A percentile compares a stretch with the other conserved stretches of the same genome.
Conservation (phyloP, 2,329 filamentous ascomycete species). For the Cordyceps fumosorosea region DNA sequence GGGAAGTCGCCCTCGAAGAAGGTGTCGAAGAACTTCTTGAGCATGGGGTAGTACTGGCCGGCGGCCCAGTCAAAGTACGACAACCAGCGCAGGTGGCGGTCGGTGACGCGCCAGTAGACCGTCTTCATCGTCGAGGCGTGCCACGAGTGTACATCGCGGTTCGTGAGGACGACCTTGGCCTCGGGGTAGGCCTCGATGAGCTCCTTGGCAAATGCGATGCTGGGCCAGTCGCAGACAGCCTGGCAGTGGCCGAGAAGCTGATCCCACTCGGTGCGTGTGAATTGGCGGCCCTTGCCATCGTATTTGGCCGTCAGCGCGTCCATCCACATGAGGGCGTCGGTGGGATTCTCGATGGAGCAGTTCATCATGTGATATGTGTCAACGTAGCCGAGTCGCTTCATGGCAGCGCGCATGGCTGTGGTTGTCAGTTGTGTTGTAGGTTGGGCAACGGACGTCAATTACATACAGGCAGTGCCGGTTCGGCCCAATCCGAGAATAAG, state of each 20-base stretch:
- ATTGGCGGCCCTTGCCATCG: slow-evolving; percentile 31
- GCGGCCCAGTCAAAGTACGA: slow-evolving; percentile 52
- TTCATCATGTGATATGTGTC: slow-evolving; percentile 72
- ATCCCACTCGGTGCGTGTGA: slow-evolving; percentile 63
- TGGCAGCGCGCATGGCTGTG: slow-evolving; percentile 55
- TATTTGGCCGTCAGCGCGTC: slow-evolving; percentile 55
- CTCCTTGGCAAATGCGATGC: slow-evolving; percentile 61
- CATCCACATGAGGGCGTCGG: slow-evolving; percentile 62
- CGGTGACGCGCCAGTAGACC: slow-evolving; percentile 60
- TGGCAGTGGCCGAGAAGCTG: slow-evolving; percentile 59
- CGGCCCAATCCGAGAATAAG: slow-evolving; percentile 63
- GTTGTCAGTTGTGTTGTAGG: background rate
- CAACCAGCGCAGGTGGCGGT: slow-evolving; percentile 44
- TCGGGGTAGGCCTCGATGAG: slow-evolving; percentile 66
- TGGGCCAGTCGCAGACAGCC: slow-evolving; percentile 64
- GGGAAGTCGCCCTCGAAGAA: slow-evolving; percentile 65
- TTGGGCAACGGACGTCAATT: background rate
- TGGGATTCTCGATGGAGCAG: slow-evolving; percentile 53
- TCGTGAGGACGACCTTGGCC: slow-evolving; percentile 64
- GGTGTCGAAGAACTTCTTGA: slow-evolving; percentile 60
- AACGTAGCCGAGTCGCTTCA: slow-evolving; percentile 59
- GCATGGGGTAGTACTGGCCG: slow-evolving; percentile 63
- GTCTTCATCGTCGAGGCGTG: slow-evolving; percentile 58
- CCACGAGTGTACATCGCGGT: slow-evolving; percentile 60
- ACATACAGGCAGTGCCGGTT: slow-evolving; percentile 63